phyloP scores from a whole-genome alignment of 176 grass and related monocot genomes.

The Cenchrus fungigraminus region DNA sequence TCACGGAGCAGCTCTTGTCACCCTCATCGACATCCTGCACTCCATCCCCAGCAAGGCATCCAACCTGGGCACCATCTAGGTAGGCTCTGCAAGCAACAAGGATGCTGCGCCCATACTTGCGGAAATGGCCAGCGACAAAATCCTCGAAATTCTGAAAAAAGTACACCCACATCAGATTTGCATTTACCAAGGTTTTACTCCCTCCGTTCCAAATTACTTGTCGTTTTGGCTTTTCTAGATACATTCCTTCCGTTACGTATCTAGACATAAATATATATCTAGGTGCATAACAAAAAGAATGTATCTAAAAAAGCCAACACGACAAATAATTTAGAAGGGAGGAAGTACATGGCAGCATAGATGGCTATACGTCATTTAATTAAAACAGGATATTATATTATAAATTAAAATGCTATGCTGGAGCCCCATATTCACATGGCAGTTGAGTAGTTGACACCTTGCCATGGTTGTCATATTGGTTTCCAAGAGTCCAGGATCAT shows the following conservation, averaged over 20 bases:
- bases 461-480: background rate
- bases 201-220: too few relatives aligned
- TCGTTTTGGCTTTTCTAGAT: too few relatives aligned
- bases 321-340: too few relatives aligned
- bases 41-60: constrained; percentile 65
- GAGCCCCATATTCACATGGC: background rate
- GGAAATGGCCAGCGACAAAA: constrained; percentile 74
- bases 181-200: background rate
- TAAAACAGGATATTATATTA: background rate
- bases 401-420: background rate
- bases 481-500: background rate
- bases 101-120: constrained; percentile 60
- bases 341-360: constrained; percentile 14
- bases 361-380: background rate
- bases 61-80: constrained; percentile 83
- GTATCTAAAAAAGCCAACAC: too few relatives aligned
- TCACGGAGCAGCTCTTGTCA: constrained; percentile 69
- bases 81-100: constrained; percentile 81
- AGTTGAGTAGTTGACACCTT: background rate
- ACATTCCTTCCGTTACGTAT: too few relatives aligned
- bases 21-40: constrained; percentile 86
- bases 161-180: background rate
- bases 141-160: constrained; percentile 78
- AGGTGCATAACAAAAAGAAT: too few relatives aligned
- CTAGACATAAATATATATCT: too few relatives aligned